Conservation (phyloP, 2,329 filamentous ascomycete species). For the Nectriaceae sp. region DNA sequence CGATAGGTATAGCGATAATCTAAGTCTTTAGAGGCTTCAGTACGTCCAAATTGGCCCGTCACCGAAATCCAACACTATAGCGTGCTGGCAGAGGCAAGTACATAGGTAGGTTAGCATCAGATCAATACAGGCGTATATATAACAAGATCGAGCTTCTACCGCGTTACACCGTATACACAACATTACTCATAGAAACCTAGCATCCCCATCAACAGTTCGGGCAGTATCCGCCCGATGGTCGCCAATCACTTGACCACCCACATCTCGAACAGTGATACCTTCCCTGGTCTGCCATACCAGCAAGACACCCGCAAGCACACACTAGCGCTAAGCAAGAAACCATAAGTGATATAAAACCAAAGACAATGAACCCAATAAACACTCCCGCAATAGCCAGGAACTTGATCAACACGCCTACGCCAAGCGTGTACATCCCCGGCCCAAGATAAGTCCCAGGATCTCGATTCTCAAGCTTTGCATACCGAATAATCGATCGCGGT, state of each 20-base stretch:
- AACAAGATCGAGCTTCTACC: neutral
- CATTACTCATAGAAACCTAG: neutral
- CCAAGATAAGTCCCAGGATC: conserved; percentile 7
- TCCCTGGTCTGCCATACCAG: conserved; percentile 4
- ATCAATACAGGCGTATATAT: neutral
- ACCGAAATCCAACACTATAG: too few relatives aligned
- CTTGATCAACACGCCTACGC: conserved; percentile 15
- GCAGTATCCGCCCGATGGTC: too few relatives aligned
- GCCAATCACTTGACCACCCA: too few relatives aligned
- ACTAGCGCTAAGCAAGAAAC: conserved; percentile 10
- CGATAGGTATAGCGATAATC: neutral
- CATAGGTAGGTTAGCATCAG: neutral
- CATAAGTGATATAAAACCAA: conserved; percentile 12
- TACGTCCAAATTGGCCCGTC: too few relatives aligned
- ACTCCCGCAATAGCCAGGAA: conserved; percentile 16
- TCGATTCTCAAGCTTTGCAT: neutral
- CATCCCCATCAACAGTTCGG: neutral
- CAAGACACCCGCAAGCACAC: conserved; percentile 17
- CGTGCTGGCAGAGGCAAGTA: too few relatives aligned
- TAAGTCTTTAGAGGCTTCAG: neutral
- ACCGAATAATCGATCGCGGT: conserved; percentile 7
- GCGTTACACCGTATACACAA: neutral
- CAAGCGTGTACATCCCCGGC: conserved; percentile 17
- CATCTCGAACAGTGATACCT: too few relatives aligned
- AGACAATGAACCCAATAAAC: conserved; percentile 15